A percentile compares a stretch with the other conserved stretches of the same genome.
Evolutionary conservation across 2,329 filamentous ascomycete species (phyloP).

Genomic region (Aspergillus sp.): DNA sequence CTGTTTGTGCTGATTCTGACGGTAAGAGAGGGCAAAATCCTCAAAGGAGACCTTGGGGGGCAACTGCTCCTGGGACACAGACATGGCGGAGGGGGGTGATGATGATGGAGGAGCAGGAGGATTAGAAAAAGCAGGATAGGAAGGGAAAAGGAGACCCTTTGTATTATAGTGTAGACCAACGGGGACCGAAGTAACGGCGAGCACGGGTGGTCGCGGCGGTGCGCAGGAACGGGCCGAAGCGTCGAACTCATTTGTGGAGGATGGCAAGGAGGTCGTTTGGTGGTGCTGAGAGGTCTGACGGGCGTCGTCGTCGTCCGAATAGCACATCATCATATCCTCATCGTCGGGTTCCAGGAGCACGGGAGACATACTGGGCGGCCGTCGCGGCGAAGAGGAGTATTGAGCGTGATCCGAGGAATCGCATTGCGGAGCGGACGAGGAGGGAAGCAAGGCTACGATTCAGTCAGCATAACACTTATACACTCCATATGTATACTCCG

Average conservation of each 20-base stretch:
- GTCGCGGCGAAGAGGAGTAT: conserved; percentile 18
- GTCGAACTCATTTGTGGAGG: conserved; percentile 28
- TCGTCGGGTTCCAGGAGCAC: conserved; percentile 10
- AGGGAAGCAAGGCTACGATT: conserved; percentile 14
- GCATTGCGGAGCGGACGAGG: conserved; percentile 24
- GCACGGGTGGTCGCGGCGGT: conserved; percentile 9
- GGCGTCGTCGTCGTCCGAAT: too few relatives aligned
- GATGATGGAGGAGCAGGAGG: background rate
- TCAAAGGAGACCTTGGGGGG: conserved; percentile 32
- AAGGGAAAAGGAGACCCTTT: conserved; percentile 4
- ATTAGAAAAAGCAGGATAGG: background rate
- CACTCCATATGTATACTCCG: too few relatives aligned
- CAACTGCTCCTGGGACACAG: background rate
- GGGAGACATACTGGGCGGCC: conserved; percentile 15
- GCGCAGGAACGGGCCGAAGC: conserved; percentile 21
- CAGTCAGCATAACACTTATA: conserved; percentile 1
- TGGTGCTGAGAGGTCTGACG: too few relatives aligned
- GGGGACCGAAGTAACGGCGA: conserved; percentile 9
- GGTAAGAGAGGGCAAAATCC: conserved; percentile 37
- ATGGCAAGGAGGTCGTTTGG: conserved; percentile 6
- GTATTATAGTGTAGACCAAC: conserved; percentile 4
- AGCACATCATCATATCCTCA: conserved; percentile 1
- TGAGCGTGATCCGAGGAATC: conserved; percentile 20
- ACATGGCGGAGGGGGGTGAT: background rate
- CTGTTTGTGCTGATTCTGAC: conserved; percentile 36